These are phyloP conservation scores for Xylaria arbuscula DNA, from an alignment of 2,329 filamentous ascomycete genomes.

Conservation along the genomic window DNA sequence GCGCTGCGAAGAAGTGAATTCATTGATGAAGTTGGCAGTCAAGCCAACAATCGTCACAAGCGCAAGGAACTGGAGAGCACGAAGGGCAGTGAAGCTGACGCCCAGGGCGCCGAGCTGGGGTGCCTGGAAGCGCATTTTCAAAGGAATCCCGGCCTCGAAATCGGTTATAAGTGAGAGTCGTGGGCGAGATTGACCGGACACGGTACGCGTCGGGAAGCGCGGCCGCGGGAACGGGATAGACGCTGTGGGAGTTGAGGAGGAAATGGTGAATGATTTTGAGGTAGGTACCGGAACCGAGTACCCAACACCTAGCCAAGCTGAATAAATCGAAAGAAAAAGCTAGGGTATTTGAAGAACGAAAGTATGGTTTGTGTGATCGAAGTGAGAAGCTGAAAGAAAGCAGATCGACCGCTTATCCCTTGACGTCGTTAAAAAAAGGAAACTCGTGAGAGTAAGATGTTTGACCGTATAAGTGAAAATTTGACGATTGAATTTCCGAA, in stretches of 20 bases:
- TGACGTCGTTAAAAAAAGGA: conserved; percentile 25
- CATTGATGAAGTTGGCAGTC: conserved; percentile 81
- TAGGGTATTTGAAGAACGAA: conserved; percentile 3
- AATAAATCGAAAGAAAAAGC: conserved; percentile 32
- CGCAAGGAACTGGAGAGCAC: conserved; percentile 75
- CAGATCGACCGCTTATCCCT: conserved; percentile 33
- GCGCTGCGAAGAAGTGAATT: conserved; percentile 75
- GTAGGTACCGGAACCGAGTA: conserved; percentile 41
- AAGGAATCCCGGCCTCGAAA: conserved; percentile 47
- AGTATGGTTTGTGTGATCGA: conserved; percentile 2
- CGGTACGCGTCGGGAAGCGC: conserved; percentile 56
- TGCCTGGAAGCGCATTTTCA: conserved; percentile 57
- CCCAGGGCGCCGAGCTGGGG: conserved; percentile 77
- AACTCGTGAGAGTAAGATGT: conserved; percentile 31
- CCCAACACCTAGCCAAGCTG: conserved; percentile 24
- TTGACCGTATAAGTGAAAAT: conserved; percentile 38
- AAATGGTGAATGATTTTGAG: conserved; percentile 50
- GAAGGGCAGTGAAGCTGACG: conserved; percentile 79
- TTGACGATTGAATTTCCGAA: conserved; percentile 35
- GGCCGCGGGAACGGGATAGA: conserved; percentile 57
- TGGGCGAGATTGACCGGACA: conserved; percentile 50
- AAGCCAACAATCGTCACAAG: conserved; percentile 84
- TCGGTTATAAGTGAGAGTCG: conserved; percentile 57
- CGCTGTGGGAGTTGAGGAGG: conserved; percentile 48
- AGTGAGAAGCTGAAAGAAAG: conserved; percentile 28